A percentile compares a stretch with the other conserved stretches of the same genome.
Evolutionary conservation across 352 stramenopile species (phyloP).

Genomic region (Globisporangium polare): DNA sequence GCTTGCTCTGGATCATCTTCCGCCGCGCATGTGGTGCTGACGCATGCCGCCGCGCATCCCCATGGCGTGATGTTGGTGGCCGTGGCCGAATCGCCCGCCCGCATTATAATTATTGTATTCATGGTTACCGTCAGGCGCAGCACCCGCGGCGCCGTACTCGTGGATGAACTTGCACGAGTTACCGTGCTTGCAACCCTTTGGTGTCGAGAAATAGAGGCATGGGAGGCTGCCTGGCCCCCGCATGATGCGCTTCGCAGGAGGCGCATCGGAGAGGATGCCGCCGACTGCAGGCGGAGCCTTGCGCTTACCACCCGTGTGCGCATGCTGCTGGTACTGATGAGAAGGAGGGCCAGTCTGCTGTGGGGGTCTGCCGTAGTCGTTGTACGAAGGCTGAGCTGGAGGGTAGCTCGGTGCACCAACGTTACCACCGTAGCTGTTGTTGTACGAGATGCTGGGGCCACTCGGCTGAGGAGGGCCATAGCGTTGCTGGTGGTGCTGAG

Average conservation of each 20-base stretch:
- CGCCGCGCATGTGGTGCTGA: conserved; percentile 54
- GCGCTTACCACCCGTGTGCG: conserved; percentile 28
- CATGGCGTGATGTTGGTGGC: conserved; percentile 15
- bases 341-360: background rate
- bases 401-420: conserved; percentile 20
- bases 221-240: conserved; percentile 41
- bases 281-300: conserved; percentile 32
- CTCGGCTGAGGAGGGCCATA: conserved; percentile 24
- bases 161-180: conserved; percentile 66
- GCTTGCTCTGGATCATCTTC: conserved; percentile 29
- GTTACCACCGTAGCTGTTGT: conserved; percentile 23
- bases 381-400: conserved; percentile 12
- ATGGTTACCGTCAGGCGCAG: conserved; percentile 31
- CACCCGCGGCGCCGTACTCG: conserved; percentile 25
- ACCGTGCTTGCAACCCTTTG: conserved; percentile 70
- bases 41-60: conserved; percentile 37
- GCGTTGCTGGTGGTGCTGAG: conserved; percentile 26
- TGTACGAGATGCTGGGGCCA: conserved; percentile 24
- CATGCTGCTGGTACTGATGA: conserved; percentile 9
- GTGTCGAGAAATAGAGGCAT: conserved; percentile 71
- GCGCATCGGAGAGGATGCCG: conserved; percentile 31
- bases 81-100: conserved; percentile 43
- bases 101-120: conserved; percentile 67
- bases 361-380: conserved; percentile 15
- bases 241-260: conserved; percentile 39